Conservation (phyloP, 331 rosid genomes). For the Dryas integrifolia region DNA sequence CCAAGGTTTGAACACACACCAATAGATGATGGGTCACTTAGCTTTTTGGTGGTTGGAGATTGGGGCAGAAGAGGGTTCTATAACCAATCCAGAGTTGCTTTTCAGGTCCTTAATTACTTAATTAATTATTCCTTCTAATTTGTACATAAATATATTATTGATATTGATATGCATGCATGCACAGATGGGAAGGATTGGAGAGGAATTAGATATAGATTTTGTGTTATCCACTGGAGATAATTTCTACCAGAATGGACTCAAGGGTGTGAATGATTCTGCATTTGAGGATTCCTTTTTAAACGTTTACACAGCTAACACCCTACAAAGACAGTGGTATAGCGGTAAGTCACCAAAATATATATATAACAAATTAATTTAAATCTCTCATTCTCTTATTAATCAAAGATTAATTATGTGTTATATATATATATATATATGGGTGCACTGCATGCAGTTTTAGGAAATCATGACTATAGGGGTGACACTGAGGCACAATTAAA, state of each 20-base stretch:
- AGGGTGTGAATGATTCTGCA: constrained; percentile 13
- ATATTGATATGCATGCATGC: not conserved
- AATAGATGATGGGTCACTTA: constrained; percentile 28
- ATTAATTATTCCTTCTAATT: not conserved
- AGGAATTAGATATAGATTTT: constrained; percentile 29
- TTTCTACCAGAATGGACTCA: constrained; percentile 26
- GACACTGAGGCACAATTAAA: constrained; percentile 20
- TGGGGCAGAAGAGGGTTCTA: constrained; percentile 34
- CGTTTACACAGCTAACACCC: constrained; percentile 27
- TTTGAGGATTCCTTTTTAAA: constrained; percentile 22
- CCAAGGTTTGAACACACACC: constrained; percentile 22
- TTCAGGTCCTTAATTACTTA: not conserved
- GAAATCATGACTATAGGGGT: constrained; percentile 34
- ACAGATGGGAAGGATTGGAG: constrained; percentile 31
- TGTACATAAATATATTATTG: not conserved
- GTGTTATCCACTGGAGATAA: constrained; percentile 28
- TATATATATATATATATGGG: not conserved
- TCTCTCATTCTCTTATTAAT: not conserved
- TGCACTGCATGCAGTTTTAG: constrained; percentile 8
- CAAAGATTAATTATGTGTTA: too few species aligned
- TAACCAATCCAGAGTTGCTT: constrained; percentile 30
- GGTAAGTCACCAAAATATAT: not conserved
- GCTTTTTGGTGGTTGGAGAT: constrained; percentile 39
- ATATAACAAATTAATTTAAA: not conserved
- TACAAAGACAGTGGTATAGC: constrained; percentile 28